Conservation (phyloP, 2,329 filamentous ascomycete species). For the Phoma sp. region DNA sequence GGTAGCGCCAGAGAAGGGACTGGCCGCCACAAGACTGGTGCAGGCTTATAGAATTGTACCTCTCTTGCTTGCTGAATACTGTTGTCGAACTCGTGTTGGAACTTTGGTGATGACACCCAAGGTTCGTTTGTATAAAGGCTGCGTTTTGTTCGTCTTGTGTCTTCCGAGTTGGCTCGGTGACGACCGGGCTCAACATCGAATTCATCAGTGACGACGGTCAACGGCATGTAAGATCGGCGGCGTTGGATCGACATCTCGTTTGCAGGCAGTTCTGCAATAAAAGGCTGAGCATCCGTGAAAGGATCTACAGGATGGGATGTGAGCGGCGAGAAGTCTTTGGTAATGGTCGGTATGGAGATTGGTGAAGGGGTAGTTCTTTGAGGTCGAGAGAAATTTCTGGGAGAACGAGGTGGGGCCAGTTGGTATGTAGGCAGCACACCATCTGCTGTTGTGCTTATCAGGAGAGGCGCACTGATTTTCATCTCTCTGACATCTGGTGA, state of each 20-base stretch:
- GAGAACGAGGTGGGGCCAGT: slow-evolving; percentile 22
- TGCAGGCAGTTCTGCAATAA: slow-evolving; percentile 19
- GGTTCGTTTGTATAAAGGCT: slow-evolving; percentile 38
- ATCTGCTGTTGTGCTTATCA: slow-evolving; percentile 42
- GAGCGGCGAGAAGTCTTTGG: slow-evolving; percentile 39
- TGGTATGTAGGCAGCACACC: slow-evolving; percentile 44
- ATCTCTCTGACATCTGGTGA: slow-evolving; percentile 34
- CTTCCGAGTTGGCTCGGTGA: slow-evolving; percentile 40
- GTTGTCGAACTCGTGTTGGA: slow-evolving; percentile 21
- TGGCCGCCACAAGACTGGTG: slow-evolving; percentile 33
- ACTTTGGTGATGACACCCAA: slow-evolving; percentile 36
- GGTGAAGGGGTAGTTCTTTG: slow-evolving; percentile 4
- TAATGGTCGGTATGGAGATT: slow-evolving; percentile 22
- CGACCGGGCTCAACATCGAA: slow-evolving; percentile 26
- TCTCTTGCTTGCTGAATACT: slow-evolving; percentile 22
- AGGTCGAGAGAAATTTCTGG: slow-evolving; percentile 19
- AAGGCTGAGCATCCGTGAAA: slow-evolving; percentile 20
- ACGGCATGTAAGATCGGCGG: slow-evolving; percentile 31
- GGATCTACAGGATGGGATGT: slow-evolving; percentile 42
- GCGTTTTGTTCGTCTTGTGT: slow-evolving; percentile 33
- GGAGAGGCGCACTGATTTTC: slow-evolving; percentile 41
- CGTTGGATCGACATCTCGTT: slow-evolving; percentile 17
- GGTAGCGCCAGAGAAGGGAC: slow-evolving; percentile 21
- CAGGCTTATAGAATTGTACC: slow-evolving; percentile 20
- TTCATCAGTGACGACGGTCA: slow-evolving; percentile 20